phyloP scores from a whole-genome alignment of 129 eudicot species.

The Oenanthe sinensis region DNA sequence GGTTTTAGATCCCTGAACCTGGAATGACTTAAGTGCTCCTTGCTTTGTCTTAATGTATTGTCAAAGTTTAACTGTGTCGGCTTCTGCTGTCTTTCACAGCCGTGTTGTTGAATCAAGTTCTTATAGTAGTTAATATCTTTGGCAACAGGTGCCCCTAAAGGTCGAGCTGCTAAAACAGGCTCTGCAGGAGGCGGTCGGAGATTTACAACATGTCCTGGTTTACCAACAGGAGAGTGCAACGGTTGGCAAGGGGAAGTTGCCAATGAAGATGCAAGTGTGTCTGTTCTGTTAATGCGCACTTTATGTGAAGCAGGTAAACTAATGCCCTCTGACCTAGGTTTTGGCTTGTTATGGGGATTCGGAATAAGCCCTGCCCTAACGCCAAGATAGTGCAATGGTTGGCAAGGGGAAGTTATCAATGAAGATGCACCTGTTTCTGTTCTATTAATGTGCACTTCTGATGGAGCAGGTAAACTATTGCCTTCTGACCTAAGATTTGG shows the following conservation, averaged over 20 bases:
- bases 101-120: conserved; percentile 89
- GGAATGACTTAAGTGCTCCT: conserved; percentile 11
- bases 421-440: conserved; percentile 27
- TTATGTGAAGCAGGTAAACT: conserved; percentile 27
- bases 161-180: conserved; percentile 14
- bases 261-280: conserved; percentile 21
- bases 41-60: conserved; percentile 6
- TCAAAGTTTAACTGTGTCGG: conserved; percentile 11
- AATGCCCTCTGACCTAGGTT: conserved; percentile 18
- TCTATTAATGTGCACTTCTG: conserved; percentile 25
- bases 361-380: conserved; percentile 27
- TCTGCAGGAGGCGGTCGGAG: conserved; percentile 21
- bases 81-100: conserved; percentile 50
- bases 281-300: conserved; percentile 28
- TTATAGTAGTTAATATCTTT: conserved; percentile 76
- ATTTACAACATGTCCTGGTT: conserved; percentile 25
- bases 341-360: conserved; percentile 17
- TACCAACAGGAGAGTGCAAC: conserved; percentile 36
- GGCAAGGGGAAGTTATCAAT: conserved; percentile 16
- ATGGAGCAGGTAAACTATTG: conserved; percentile 25
- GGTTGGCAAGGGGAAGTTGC: conserved; percentile 21
- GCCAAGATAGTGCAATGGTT: conserved; percentile 34
- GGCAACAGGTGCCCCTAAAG: conserved; percentile 23
- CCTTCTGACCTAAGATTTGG: conserved; percentile 19
- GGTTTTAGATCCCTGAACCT: conserved; percentile 35